Conservation (phyloP, 805 yeast genomes). For the Metschnikowia colocasiae region DNA sequence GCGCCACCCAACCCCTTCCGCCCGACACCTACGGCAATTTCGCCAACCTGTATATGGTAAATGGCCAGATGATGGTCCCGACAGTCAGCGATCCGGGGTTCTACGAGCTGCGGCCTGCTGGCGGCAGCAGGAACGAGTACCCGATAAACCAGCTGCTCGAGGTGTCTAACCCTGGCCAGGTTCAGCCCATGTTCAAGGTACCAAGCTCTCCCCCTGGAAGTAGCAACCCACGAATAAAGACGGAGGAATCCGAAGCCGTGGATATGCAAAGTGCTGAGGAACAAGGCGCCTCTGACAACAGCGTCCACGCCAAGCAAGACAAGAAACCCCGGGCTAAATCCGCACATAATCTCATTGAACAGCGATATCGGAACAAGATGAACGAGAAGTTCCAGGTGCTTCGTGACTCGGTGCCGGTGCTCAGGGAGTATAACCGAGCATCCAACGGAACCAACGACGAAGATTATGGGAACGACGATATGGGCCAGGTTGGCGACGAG, state of each 20-base stretch:
- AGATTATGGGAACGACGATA: conserved; percentile 9
- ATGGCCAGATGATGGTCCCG: neutral
- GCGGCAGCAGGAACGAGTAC: neutral
- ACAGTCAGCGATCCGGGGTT: neutral
- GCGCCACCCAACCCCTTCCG: neutral
- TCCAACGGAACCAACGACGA: conserved; percentile 3
- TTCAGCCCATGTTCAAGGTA: neutral
- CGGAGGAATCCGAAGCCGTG: neutral
- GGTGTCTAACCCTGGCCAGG: neutral
- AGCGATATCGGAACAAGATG: conserved; percentile 41
- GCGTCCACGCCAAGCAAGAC: neutral
- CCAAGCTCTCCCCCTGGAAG: neutral
- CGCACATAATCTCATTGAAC: conserved; percentile 42
- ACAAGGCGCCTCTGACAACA: neutral
- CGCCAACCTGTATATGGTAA: neutral
- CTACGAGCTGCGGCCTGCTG: neutral
- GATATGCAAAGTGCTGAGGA: neutral
- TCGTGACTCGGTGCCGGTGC: conserved; percentile 38
- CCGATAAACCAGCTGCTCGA: neutral
- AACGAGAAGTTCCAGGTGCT: conserved; percentile 39
- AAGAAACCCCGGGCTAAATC: conserved; percentile 25
- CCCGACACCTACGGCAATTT: neutral
- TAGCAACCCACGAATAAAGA: neutral
- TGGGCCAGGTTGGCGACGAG: conserved; percentile 31
- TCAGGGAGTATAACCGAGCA: conserved; percentile 25